These are phyloP conservation scores for Phytopythium vexans DNA, from an alignment of 352 stramenopile genomes.

Conservation along the genomic window DNA sequence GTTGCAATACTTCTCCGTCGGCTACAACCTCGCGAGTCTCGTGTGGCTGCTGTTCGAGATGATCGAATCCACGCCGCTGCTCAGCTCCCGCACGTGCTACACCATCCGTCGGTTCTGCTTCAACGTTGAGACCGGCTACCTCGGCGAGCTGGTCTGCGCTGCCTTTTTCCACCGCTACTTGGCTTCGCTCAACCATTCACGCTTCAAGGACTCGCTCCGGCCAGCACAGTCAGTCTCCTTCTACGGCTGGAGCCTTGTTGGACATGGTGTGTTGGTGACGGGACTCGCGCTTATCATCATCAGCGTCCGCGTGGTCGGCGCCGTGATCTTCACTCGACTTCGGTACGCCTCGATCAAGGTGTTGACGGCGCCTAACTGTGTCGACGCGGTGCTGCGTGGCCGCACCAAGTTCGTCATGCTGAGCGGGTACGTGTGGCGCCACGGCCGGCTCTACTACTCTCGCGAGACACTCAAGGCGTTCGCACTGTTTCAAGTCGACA, in stretches of 20 bases:
- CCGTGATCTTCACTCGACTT: conserved; percentile 7
- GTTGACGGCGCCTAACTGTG: conserved; percentile 8
- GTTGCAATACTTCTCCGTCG: conserved; percentile 33
- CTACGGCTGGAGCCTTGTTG: conserved; percentile 31
- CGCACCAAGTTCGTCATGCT: conserved; percentile 8
- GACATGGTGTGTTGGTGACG: conserved; percentile 18
- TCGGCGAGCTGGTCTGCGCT: conserved; percentile 20
- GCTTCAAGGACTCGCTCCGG: conserved; percentile 10
- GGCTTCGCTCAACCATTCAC: conserved; percentile 18
- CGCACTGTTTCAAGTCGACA: background rate
- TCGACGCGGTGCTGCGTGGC: conserved; percentile 10
- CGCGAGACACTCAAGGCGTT: conserved; percentile 10
- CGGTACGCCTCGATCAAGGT: conserved; percentile 10
- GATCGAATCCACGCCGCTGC: conserved; percentile 20
- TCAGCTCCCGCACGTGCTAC: conserved; percentile 10
- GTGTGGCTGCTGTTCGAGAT: conserved; percentile 37
- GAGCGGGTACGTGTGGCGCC: conserved; percentile 12
- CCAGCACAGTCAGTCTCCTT: conserved; percentile 7
- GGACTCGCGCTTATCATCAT: conserved; percentile 14
- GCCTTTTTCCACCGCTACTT: conserved; percentile 23
- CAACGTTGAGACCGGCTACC: conserved; percentile 28
- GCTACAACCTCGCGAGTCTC: conserved; percentile 32
- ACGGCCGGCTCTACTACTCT: conserved; percentile 14
- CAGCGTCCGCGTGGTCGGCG: conserved; percentile 6
- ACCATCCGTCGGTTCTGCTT: conserved; percentile 21